phyloP scores from a whole-genome alignment of 352 stramenopile species.

The Phytopythium helicoides region DNA sequence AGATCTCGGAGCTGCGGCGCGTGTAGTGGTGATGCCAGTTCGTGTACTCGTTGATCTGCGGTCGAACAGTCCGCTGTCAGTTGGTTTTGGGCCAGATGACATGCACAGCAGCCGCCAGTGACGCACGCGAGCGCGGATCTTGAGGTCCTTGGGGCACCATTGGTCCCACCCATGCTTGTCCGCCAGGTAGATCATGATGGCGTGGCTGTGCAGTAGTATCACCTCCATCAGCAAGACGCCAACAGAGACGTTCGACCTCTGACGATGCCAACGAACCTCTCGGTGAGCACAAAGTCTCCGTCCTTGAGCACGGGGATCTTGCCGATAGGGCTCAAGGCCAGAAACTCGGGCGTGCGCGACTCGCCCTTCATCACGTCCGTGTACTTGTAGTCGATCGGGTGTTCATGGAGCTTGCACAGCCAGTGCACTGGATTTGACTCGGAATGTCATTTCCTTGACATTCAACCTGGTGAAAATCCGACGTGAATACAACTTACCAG shows the following conservation, averaged over 20 bases:
- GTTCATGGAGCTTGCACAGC: slow-evolving; percentile 74
- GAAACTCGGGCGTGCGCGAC: slow-evolving; percentile 44
- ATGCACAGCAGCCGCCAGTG: background rate
- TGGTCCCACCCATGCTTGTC: slow-evolving; percentile 61
- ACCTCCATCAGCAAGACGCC: background rate
- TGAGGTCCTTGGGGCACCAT: slow-evolving; percentile 55
- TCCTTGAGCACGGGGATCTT: slow-evolving; percentile 73
- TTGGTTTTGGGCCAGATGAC: background rate
- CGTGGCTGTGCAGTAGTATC: slow-evolving; percentile 54
- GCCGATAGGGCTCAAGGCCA: slow-evolving; percentile 56
- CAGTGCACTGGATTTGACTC: slow-evolving; percentile 43
- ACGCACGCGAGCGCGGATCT: slow-evolving; percentile 57
- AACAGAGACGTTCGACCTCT: background rate
- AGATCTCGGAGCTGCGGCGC: slow-evolving; percentile 54
- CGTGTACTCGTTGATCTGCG: slow-evolving; percentile 73
- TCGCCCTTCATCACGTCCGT: slow-evolving; percentile 56
- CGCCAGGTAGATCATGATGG: slow-evolving; percentile 67
- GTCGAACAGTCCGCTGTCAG: background rate
- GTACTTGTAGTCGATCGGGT: slow-evolving; percentile 56
- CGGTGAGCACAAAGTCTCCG: slow-evolving; percentile 60
- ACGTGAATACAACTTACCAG: slow-evolving; percentile 21
- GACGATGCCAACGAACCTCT: slow-evolving; percentile 31
- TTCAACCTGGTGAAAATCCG: too few relatives aligned
- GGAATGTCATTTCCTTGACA: slow-evolving; percentile 12
- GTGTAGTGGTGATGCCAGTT: slow-evolving; percentile 78